Base-by-base conservation (phyloP, 1,284 basidiomycete species). In the Fistulinella cinereoalba region DNA sequence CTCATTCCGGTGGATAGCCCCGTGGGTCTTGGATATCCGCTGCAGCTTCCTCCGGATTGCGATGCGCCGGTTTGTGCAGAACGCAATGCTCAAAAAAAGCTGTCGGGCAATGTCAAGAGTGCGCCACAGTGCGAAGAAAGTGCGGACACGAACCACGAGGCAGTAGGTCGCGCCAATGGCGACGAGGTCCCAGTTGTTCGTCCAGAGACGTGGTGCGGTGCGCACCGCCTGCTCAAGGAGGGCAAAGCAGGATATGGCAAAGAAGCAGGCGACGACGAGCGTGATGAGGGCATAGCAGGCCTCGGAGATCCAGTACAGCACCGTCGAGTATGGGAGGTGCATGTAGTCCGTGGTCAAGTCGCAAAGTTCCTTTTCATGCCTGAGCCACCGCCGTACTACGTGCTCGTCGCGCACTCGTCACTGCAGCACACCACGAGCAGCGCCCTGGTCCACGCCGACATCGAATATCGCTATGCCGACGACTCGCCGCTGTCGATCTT, bases 401-500 rank as follows among this genome's bases (percentile, higher is more conserved):
- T 86, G 38, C 72, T 87, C 43, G 68, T 83, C 46, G 76, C 82
- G 6, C 78, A 81, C 50, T 72, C 75, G 25, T 67, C 71, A n/a
- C 58, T 73, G 37, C 54, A 67, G 50, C 48, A 54, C 66, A 45
- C 57, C 57, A 62, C n/a, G n/a, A 51, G 36, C 2, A 74, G 66
- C 31, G 66, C 74, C 23, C 75, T 89, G 49, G 68, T 74, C n/a
- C 88, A 91, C 60, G 84, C 85, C 6, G 65, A 71, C 41, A 80
- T 91, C n/a, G 83, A 89, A 56, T 90, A 90, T 61, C 83, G 86
- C 56, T 91, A 88, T 61, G 77, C 80, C 21, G 87, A 91, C 56
- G 88, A 91, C 58, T 73, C 81, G 0, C 81, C 85, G 1, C 65
- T 77, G 19, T 65, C 76, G 10, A 64, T 89, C 8, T 67, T 88